A percentile compares a stretch with the other conserved stretches of the same genome.
Evolutionary conservation across 2,329 filamentous ascomycete species (phyloP).

Genomic region (Trichoderma sp.): DNA sequence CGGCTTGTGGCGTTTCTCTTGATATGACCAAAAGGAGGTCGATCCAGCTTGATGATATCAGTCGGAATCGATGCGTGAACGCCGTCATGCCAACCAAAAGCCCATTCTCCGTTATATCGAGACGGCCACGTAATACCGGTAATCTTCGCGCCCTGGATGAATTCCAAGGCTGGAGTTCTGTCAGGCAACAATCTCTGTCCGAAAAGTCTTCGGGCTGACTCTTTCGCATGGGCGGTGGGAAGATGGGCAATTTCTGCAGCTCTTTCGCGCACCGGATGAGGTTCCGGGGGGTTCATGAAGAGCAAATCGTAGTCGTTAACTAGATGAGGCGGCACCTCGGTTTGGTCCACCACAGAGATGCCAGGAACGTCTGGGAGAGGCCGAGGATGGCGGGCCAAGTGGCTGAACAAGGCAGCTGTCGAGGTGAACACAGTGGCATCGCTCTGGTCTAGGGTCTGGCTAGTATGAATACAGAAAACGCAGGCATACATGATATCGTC

Average conservation of each 20-base stretch:
- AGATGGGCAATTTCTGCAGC: conserved; percentile 45
- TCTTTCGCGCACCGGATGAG: conserved; percentile 49
- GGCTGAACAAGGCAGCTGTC: conserved; percentile 55
- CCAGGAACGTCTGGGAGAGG: conserved; percentile 55
- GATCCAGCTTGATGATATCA: conserved; percentile 52
- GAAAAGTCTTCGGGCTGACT: conserved; percentile 52
- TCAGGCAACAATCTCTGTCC: conserved; percentile 52
- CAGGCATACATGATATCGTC: conserved; percentile 60
- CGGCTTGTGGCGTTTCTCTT: conserved; percentile 51
- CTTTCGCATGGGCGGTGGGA: conserved; percentile 50
- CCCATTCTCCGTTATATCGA: conserved; percentile 59
- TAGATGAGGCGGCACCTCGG: conserved; percentile 44
- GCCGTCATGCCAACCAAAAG: conserved; percentile 60
- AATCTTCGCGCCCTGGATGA: conserved; percentile 53
- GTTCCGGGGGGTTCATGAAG: conserved; percentile 45
- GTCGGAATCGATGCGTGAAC: conserved; percentile 52
- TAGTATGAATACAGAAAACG: conserved; percentile 55
- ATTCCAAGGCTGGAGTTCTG: conserved; percentile 49
- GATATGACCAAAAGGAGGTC: conserved; percentile 51
- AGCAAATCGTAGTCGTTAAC: conserved; percentile 58
- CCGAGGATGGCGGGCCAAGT: conserved; percentile 56
- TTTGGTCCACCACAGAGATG: conserved; percentile 51
- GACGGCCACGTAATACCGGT: conserved; percentile 55
- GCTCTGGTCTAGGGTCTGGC: conserved; percentile 54
- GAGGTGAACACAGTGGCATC: conserved; percentile 61